A percentile compares a stretch with the other conserved stretches of the same genome.
Conservation (phyloP, 2,329 filamentous ascomycete species). For the Alternaria metachromatica region DNA sequence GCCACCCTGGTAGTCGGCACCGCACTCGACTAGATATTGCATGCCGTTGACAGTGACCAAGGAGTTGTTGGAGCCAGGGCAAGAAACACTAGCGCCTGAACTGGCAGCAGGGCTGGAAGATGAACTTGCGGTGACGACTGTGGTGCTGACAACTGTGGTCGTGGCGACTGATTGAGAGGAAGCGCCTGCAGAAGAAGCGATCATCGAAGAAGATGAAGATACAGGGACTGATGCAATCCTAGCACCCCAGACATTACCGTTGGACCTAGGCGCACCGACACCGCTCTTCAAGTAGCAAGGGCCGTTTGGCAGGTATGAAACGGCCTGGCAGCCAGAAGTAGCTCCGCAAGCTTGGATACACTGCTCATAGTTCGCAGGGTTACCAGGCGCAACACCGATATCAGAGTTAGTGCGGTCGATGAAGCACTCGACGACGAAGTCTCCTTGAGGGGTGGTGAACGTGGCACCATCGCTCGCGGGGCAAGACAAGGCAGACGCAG, state of each 20-base stretch:
- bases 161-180: background rate
- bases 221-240: conserved; percentile 1
- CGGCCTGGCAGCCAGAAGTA: conserved; percentile 6
- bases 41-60: background rate
- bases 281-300: conserved; percentile 18
- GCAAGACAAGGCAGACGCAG: conserved; percentile 6
- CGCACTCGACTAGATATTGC: conserved; percentile 16
- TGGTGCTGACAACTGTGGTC: background rate
- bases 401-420: conserved; percentile 10
- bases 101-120: background rate
- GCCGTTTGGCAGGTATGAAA: conserved; percentile 18
- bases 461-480: conserved; percentile 12
- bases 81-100: conserved; percentile 5
- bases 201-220: background rate
- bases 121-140: background rate
- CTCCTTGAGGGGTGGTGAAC: conserved; percentile 9
- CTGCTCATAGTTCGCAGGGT: conserved; percentile 1
- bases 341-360: conserved; percentile 14
- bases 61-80: conserved; percentile 11
- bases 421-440: conserved; percentile 21
- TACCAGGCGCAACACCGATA: conserved; percentile 2
- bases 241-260: conserved; percentile 15
- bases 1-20: conserved; percentile 9
- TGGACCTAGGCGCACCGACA: conserved; percentile 8
- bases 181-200: background rate